A percentile compares a stretch with the other conserved stretches of the same genome.
These are phyloP conservation scores for Kwoniella shivajii DNA, from an alignment of 1,284 basidiomycete genomes.

Conservation along the genomic window DNA sequence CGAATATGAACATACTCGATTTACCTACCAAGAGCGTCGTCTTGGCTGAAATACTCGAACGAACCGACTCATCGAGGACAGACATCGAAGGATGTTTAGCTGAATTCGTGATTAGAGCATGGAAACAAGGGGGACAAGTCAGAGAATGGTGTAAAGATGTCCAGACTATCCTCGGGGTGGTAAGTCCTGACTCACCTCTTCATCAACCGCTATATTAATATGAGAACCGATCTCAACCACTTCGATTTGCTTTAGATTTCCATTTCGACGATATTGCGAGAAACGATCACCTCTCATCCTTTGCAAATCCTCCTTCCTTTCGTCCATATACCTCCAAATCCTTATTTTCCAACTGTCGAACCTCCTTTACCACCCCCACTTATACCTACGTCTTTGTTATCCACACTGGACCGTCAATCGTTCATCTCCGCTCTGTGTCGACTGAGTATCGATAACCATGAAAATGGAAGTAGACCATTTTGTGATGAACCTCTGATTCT, in stretches of 20 bases:
- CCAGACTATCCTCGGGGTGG: conserved; percentile 10
- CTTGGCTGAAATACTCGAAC: conserved; percentile 1
- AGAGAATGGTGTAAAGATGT: conserved; percentile 30
- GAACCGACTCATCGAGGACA: neutral
- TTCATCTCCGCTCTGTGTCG: conserved; percentile 33
- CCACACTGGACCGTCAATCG: conserved; percentile 25
- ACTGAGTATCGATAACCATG: conserved; percentile 13
- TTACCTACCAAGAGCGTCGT: neutral
- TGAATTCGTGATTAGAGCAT: conserved; percentile 20
- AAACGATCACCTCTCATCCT: conserved; percentile 1
- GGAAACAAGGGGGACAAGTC: conserved; percentile 23
- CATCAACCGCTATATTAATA: too few species aligned
- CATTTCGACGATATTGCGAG: neutral
- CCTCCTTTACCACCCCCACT: conserved; percentile 19
- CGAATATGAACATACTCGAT: conserved; percentile 1
- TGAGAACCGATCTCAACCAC: too few species aligned
- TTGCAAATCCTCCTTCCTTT: conserved; percentile 30
- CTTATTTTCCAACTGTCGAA: conserved; percentile 11
- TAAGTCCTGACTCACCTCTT: conserved; percentile 3
- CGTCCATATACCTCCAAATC: conserved; percentile 16
- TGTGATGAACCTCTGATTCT: conserved; percentile 19
- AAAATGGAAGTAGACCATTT: conserved; percentile 4
- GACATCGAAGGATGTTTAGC: conserved; percentile 18
- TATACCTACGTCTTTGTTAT: conserved; percentile 16
- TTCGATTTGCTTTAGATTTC: neutral